A percentile compares a stretch with the other conserved stretches of the same genome.
phyloP scores from a whole-genome alignment of 2,329 filamentous ascomycete species.

The Mollisia scopiformis region DNA sequence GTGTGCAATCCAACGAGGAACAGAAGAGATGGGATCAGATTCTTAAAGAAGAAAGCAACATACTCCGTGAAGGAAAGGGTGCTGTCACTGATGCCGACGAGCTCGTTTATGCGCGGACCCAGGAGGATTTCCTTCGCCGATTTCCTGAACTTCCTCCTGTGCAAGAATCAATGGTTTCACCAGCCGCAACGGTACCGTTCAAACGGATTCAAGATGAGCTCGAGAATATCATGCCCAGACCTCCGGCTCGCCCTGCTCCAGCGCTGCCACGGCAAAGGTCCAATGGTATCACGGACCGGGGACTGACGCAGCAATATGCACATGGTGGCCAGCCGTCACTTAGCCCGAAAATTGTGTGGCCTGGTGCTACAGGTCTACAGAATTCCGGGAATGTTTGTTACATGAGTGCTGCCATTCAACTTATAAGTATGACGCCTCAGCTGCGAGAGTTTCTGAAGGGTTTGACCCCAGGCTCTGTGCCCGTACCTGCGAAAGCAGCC shows the following conservation, averaged over 20 bases:
- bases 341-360: constrained; percentile 46
- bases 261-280: constrained; percentile 69
- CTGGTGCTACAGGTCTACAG: constrained; percentile 72
- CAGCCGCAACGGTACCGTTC: constrained; percentile 4
- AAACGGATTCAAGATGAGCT: constrained; percentile 29
- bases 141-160: constrained; percentile 73
- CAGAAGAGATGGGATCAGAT: constrained; percentile 79
- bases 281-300: constrained; percentile 73
- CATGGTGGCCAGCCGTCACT: constrained; percentile 39
- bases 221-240: constrained; percentile 33
- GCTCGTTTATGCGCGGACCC: constrained; percentile 65
- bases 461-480: constrained; percentile 57
- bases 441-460: constrained; percentile 67
- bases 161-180: constrained; percentile 61
- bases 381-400: constrained; percentile 85
- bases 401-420: constrained; percentile 89
- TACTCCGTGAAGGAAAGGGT: too few relatives aligned
- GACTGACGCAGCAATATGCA: constrained; percentile 25
- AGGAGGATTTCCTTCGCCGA: constrained; percentile 81
- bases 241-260: constrained; percentile 50
- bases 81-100: constrained; percentile 44
- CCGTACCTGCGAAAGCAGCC: constrained; percentile 66
- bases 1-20: constrained; percentile 79
- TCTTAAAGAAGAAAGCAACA: constrained; percentile 70
- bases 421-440: constrained; percentile 72